Conservation (phyloP, 2,329 filamentous ascomycete genomes). For the Sclerotinia nivalis region DNA sequence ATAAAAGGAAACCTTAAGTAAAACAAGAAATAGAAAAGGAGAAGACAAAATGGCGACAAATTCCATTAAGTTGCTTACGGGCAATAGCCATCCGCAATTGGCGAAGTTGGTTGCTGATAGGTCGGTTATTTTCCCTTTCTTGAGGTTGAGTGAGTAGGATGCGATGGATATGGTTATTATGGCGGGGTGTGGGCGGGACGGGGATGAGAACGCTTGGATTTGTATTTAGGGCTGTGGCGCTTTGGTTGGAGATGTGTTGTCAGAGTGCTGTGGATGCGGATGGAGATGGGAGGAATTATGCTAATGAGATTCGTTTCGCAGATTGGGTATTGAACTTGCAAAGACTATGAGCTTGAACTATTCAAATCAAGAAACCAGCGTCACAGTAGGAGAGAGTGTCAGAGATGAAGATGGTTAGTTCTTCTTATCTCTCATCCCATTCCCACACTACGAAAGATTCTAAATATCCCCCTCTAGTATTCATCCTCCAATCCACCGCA, state of each 20-base stretch:
- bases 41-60: constrained; percentile 62
- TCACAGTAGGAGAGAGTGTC: constrained; percentile 94
- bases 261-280: background rate
- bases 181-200: background rate
- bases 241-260: background rate
- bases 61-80: constrained; percentile 73
- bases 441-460: background rate
- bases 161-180: background rate
- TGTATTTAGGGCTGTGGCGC: background rate
- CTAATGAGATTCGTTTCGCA: constrained; percentile 41
- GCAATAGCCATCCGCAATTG: constrained; percentile 72
- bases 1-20: background rate
- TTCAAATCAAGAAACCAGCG: constrained; percentile 83
- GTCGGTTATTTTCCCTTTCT: constrained; percentile 11
- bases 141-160: background rate
- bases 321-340: constrained; percentile 74
- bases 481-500: constrained; percentile 92
- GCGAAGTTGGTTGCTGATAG: constrained; percentile 59
- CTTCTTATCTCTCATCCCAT: background rate
- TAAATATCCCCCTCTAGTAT: constrained; percentile 57
- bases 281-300: constrained; percentile 17
- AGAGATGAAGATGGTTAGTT: constrained; percentile 82
- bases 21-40: background rate
- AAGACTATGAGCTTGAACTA: constrained; percentile 82
- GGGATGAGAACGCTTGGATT: background rate